Percentiles rank a stretch among this genome's conserved stretches.
Evolutionary conservation across 2,329 filamentous ascomycete genomes (phyloP).

Genomic region (Colletotrichum aenigma): DNA sequence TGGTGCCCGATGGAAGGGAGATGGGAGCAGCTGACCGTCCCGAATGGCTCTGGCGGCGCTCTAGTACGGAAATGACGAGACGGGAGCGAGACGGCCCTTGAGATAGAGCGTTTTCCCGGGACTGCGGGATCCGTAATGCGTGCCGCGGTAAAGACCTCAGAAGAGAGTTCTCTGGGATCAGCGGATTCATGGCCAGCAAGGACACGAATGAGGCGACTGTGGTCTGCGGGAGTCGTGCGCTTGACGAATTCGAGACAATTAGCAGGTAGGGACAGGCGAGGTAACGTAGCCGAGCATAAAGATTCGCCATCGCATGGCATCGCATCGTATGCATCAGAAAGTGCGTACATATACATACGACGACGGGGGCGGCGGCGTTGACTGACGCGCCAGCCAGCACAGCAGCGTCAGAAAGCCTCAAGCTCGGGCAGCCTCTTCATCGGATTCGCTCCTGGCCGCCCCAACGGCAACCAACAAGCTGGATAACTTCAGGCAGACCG

Average conservation of each 20-base stretch:
- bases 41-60: slow-evolving; percentile 3
- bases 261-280: background rate
- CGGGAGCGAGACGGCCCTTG: background rate
- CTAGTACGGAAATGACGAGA: slow-evolving; percentile 4
- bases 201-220: background rate
- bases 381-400: background rate
- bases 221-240: background rate
- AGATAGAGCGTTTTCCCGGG: background rate
- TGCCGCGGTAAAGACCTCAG: background rate
- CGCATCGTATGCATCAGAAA: background rate
- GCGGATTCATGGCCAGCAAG: background rate
- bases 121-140: background rate
- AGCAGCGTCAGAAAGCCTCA: background rate
- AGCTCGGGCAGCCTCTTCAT: background rate
- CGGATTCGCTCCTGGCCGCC: slow-evolving; percentile 4
- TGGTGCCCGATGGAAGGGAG: background rate
- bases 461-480: background rate
- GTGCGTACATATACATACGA: background rate
- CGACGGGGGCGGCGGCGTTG: background rate
- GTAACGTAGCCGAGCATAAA: background rate
- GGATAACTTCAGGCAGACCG: slow-evolving; percentile 8
- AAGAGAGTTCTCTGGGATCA: background rate
- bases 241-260: background rate
- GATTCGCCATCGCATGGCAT: background rate
- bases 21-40: slow-evolving; percentile 16